These are phyloP conservation scores for Colletotrichum sidae DNA, from an alignment of 2,329 filamentous ascomycete species.

Conservation along the genomic window DNA sequence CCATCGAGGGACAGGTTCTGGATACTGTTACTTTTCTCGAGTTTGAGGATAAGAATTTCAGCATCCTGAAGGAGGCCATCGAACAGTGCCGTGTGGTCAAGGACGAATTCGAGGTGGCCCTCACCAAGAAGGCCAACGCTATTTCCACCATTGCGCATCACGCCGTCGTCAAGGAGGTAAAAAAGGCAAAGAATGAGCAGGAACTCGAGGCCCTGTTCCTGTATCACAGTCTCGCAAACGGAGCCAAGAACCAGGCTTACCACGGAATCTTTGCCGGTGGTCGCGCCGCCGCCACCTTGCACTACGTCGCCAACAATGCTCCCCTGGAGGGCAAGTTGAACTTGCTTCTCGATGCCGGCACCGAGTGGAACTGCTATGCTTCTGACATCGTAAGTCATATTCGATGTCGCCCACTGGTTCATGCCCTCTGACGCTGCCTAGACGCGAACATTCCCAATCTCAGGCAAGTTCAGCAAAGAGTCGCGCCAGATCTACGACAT, in stretches of 20 bases:
- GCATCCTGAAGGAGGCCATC: constrained; percentile 69
- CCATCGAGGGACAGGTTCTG: constrained; percentile 83
- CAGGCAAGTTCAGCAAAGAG: constrained; percentile 76
- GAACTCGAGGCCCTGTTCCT: constrained; percentile 87
- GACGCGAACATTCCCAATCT: constrained; percentile 89
- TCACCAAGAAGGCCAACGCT: constrained; percentile 78
- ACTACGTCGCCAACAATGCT: constrained; percentile 86
- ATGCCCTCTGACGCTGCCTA: constrained; percentile 56
- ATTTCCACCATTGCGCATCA: constrained; percentile 76
- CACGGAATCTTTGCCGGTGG: constrained; percentile 87
- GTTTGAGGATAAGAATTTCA: constrained; percentile 60
- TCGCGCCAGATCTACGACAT: constrained; percentile 82
- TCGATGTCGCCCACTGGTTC: neutral
- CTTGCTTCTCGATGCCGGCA: constrained; percentile 86
- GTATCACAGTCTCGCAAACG: constrained; percentile 78
- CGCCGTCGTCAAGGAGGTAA: constrained; percentile 70
- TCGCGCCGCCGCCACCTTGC: constrained; percentile 83
- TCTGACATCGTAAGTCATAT: constrained; percentile 64
- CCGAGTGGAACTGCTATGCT: constrained; percentile 79
- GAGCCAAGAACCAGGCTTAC: constrained; percentile 87
- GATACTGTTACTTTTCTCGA: constrained; percentile 77
- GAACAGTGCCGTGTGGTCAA: constrained; percentile 78
- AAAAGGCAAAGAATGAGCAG: constrained; percentile 77
- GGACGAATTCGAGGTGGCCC: constrained; percentile 78
- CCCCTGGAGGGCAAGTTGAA: constrained; percentile 78